Conservation (phyloP, 495 filamentous ascomycete species). For the Parathielavia appendiculata region DNA sequence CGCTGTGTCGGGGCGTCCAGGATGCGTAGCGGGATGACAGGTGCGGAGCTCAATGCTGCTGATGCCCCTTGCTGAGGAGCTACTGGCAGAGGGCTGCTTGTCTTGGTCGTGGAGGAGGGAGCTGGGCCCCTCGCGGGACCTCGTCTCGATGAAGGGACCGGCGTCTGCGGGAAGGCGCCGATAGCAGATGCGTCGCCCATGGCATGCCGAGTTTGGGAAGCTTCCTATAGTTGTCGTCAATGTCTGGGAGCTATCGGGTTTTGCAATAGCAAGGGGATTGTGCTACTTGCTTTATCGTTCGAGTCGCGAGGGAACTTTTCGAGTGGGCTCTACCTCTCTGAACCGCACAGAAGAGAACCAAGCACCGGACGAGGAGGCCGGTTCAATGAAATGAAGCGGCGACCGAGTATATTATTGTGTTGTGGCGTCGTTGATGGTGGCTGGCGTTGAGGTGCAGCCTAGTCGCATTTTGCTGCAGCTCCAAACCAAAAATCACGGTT, state of each 20-base stretch:
- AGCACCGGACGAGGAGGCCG: not conserved
- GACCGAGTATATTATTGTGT: not conserved
- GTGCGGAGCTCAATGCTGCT: slow-evolving; percentile 33
- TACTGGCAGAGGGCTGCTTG: slow-evolving; percentile 28
- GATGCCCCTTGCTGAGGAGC: slow-evolving; percentile 34
- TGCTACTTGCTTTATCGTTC: not conserved
- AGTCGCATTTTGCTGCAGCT: slow-evolving; percentile 21
- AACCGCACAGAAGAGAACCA: not conserved
- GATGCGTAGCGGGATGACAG: slow-evolving; percentile 67
- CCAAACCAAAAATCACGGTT: slow-evolving; percentile 12
- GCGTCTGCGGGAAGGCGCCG: slow-evolving; percentile 44
- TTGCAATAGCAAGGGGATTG: not conserved
- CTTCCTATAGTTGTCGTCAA: not conserved
- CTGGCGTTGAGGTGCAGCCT: slow-evolving; percentile 17
- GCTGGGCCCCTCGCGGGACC: slow-evolving; percentile 13
- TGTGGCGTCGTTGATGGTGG: slow-evolving; percentile 13
- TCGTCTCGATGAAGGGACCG: slow-evolving; percentile 25
- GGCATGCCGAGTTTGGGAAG: slow-evolving; percentile 39
- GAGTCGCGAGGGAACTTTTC: not conserved
- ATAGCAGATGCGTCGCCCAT: slow-evolving; percentile 40
- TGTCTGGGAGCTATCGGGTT: not conserved
- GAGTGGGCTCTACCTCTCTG: not conserved
- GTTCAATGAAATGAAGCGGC: not conserved
- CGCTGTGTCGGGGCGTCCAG: slow-evolving; percentile 86
- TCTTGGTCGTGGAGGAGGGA: slow-evolving; percentile 4